Evolutionary conservation across 768 basidiomycete genomes (phyloP), one percentile per base, ranked within the genome.

Genomic region (Xanthoconium purpureum): DNA sequence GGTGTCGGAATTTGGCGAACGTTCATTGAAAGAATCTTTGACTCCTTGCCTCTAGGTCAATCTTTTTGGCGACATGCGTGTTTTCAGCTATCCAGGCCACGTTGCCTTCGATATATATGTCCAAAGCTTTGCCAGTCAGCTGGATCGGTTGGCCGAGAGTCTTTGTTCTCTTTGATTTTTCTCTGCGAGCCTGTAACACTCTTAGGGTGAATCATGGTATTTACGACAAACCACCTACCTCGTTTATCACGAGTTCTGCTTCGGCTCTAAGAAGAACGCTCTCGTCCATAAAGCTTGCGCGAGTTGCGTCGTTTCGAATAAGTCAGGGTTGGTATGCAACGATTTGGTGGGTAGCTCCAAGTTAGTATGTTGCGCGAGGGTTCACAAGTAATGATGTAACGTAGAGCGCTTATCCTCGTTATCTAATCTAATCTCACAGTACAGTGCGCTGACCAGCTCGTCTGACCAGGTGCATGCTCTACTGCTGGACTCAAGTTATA

Each of bases 61-160:
- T 67, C 65, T 86, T 86, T 57, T 87, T 80, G 15, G 85, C 80
- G 7, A 87, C 78, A 53, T 85, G 83, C 0, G 91, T 88, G 65
- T 88, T 95, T 69, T 94, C 95, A 24, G 90, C 94, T 44, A 92
- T 85, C 91, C 91, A 98, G 0, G 84, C 92, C 20, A 81, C 71
- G 38, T 82, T 78, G 6, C 79, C 87, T 36, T 78, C 74, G 44
- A 97, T 72, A 28, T 84, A 74, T 7, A 97, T 76, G 24, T 80
- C 83, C 37, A 98, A 73, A 5, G 93, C 84, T 65, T 88, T 93
- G 30, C 88, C 88, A 8, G 77, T 65, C 36, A 97, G 79, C 51
- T 84, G 77, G 55, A 98, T 87, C 3, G 96, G 94, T 24, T 83
- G 77, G 3, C 96, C 96, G 20, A 91, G 72, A 3, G 80, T 72